Base-by-base conservation (phyloP, 2,329 filamentous ascomycete species). In the Pezicula neosporulosa region DNA sequence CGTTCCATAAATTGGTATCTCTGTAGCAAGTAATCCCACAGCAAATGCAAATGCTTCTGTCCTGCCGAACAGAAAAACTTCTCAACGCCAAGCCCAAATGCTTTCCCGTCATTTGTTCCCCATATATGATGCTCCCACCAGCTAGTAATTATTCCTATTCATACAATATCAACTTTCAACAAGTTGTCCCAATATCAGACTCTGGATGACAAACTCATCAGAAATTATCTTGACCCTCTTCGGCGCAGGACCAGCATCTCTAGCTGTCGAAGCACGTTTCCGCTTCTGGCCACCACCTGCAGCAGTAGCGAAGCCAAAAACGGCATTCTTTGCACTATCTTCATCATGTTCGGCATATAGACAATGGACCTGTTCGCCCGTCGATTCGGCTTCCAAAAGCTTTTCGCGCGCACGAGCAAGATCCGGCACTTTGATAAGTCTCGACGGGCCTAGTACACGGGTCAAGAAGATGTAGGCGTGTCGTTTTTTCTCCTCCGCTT, bases 141-240 rank as follows among this genome's bases (percentile, higher is more conserved):
- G 30, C 30, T 9, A 33, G 9, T 33, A 33, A 33, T 3, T 13
- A 33, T 33, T 33, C 9, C 30, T 33, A 33, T 13, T 33, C 30
- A 33, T 33, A 33, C 30, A 33, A 27, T 30, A 24, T 44, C 42
- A 44, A 15, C 27, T 27, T 10, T 64, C 62, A 27, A 91, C 81
- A 59, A 97, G 71, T 54, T 84, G 82, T 1, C 92, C 93, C 47
- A 96, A 68, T 56, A 99, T 97, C 53, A 97, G 73, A 68, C 91
- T 97, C 75, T 99, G 93, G 50, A 96, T 85, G 19, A 97, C 83
- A 65, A 93, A 83, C 70, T 97, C 93, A 66, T 95, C 87, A 50
- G 85, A 87, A 48, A 96, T 80, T 42, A 94, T 78, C 56, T 78
- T 80, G 36, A 91, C 75, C 54, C 70, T 78, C 60, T 77, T 75